Conservation (phyloP, 2,329 filamentous ascomycete species). For the Fusarium concolor region DNA sequence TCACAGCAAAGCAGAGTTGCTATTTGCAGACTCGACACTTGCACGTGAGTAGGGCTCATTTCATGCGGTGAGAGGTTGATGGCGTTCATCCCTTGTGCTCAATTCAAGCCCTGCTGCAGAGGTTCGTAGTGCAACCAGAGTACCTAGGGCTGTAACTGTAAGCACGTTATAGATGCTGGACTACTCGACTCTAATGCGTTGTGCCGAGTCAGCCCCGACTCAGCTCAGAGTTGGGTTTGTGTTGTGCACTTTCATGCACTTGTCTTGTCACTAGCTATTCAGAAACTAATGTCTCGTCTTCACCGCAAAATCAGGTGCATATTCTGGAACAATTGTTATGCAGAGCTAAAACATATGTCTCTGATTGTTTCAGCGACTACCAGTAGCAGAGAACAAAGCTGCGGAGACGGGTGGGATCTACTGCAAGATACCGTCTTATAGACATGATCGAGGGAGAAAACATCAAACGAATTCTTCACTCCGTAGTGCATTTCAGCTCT, state of each 20-base stretch:
- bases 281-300: constrained; percentile 32
- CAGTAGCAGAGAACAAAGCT: not conserved
- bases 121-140: constrained; percentile 18
- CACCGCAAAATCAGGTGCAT: constrained; percentile 36
- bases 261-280: not conserved
- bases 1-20: constrained; percentile 17
- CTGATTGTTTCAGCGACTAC: constrained; percentile 13
- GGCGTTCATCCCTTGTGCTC: constrained; percentile 37
- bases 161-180: constrained; percentile 8
- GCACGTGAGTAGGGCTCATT: constrained; percentile 38
- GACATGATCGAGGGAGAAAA: not conserved
- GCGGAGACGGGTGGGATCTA: not conserved
- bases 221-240: constrained; percentile 9
- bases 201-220: constrained; percentile 30
- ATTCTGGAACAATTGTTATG: constrained; percentile 21
- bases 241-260: constrained; percentile 10
- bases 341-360: constrained; percentile 26
- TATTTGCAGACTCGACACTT: constrained; percentile 38
- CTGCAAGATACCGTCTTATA: constrained; percentile 35
- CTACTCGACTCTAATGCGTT: constrained; percentile 3
- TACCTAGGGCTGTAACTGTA: constrained; percentile 1
- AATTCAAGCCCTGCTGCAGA: constrained; percentile 21
- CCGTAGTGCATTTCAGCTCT: constrained; percentile 22
- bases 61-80: constrained; percentile 41
- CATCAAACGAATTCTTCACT: not conserved